Percentiles rank a stretch among this genome's conserved stretches.
Conservation (phyloP, 176 grass and related monocot species). For the Bromus sterilis region DNA sequence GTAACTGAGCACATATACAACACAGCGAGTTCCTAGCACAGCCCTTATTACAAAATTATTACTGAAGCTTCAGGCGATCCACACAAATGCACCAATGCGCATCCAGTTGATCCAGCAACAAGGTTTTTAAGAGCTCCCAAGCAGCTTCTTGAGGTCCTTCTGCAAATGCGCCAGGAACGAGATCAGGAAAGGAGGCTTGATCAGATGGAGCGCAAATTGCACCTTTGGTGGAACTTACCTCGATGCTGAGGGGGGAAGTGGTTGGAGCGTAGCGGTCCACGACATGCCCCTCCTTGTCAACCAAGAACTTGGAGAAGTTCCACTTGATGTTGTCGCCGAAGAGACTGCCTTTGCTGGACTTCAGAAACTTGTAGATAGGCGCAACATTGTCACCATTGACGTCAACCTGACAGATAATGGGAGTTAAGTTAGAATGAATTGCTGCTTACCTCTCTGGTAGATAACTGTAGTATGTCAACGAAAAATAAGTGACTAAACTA, state of each 20-base stretch:
- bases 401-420: conserved; percentile 46
- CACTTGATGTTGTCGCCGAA: conserved; percentile 79
- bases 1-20: neutral
- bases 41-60: conserved; percentile 26
- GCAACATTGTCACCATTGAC: conserved; percentile 75
- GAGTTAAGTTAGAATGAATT: neutral
- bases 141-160: conserved; percentile 83
- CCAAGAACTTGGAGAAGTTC: conserved; percentile 95
- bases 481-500: neutral
- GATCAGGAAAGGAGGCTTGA: neutral
- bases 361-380: conserved; percentile 82
- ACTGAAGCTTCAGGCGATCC: neutral
- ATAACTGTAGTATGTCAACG: neutral
- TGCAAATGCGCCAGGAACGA: conserved; percentile 23
- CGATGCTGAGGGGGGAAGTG: conserved; percentile 77
- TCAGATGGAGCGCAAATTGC: neutral
- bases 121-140: conserved; percentile 36
- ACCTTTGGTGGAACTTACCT: conserved; percentile 36
- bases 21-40: neutral
- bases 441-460: neutral
- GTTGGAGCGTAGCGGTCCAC: conserved; percentile 85
- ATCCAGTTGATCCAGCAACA: neutral
- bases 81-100: conserved; percentile 5
- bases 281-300: conserved; percentile 72
- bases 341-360: conserved; percentile 67